These are phyloP conservation scores for Guillardia theta DNA, from an alignment of 78 protist species.

Conservation along the genomic window DNA sequence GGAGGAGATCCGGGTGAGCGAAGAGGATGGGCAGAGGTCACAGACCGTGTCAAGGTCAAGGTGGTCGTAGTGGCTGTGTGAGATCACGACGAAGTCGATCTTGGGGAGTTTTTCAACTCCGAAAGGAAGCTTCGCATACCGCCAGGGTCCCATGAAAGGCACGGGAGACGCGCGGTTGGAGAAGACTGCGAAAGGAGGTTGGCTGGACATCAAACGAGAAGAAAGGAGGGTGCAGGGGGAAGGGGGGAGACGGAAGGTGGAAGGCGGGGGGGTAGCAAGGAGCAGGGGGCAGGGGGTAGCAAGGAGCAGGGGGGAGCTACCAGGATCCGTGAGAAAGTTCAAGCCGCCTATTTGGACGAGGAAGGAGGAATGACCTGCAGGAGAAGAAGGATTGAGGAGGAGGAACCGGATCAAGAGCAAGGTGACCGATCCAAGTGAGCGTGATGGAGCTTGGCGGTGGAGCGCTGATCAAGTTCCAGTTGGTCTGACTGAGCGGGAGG, in stretches of 20 bases:
- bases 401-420: background rate
- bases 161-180: background rate
- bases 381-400: background rate
- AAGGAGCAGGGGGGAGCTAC: background rate
- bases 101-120: background rate
- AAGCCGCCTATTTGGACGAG: background rate
- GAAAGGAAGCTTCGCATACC: background rate
- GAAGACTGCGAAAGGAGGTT: background rate
- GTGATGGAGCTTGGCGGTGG: background rate
- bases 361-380: background rate
- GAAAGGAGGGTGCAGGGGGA: background rate
- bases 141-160: background rate
- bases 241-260: background rate
- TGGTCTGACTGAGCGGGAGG: background rate
- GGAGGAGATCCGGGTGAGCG: background rate
- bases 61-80: conserved; percentile 17
- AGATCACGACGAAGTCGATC: background rate
- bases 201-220: too few relatives aligned
- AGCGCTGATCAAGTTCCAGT: background rate
- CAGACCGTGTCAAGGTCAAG: background rate
- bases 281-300: background rate
- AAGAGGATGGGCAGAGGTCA: background rate
- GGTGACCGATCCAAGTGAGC: background rate
- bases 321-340: background rate
- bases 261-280: background rate